These are phyloP conservation scores for Gossypium raimondii DNA, from an alignment of 345 rosid species.

Conservation along the genomic window DNA sequence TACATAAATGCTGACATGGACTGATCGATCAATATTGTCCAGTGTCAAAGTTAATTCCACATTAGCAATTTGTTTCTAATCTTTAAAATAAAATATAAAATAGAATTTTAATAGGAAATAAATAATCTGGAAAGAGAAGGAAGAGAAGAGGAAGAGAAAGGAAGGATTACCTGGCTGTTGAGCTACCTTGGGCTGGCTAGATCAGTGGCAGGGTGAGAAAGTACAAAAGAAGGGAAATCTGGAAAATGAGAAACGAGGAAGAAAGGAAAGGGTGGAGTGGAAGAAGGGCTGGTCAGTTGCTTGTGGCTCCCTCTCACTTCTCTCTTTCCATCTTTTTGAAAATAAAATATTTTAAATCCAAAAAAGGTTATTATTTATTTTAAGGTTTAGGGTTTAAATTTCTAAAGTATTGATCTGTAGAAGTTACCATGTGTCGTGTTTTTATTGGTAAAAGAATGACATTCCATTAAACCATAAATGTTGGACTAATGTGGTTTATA, in stretches of 20 bases:
- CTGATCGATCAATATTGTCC: not conserved
- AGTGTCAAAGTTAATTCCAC: not conserved
- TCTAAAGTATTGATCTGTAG: not conserved
- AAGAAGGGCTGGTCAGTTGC: not conserved
- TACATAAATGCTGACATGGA: not conserved
- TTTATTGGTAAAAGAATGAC: not conserved
- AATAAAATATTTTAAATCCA: not conserved
- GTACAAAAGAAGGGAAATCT: not conserved
- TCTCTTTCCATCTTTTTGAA: not conserved
- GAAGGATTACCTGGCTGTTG: not conserved
- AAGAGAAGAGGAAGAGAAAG: not conserved
- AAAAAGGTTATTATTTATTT: not conserved
- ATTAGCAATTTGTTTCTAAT: not conserved
- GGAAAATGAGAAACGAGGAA: not conserved
- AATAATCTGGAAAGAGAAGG: not conserved
- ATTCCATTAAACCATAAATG: not conserved
- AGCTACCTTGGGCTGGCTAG: not conserved
- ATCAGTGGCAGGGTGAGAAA: not conserved
- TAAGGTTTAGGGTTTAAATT: not conserved
- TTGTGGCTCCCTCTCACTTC: not conserved
- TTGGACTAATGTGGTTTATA: not conserved
- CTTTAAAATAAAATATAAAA: not conserved
- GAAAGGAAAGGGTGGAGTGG: not conserved
- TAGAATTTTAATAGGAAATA: not conserved
- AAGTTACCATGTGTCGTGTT: not conserved